Evolutionary conservation across 257 asterid species (phyloP).

Genomic region (Echium plantagineum): DNA sequence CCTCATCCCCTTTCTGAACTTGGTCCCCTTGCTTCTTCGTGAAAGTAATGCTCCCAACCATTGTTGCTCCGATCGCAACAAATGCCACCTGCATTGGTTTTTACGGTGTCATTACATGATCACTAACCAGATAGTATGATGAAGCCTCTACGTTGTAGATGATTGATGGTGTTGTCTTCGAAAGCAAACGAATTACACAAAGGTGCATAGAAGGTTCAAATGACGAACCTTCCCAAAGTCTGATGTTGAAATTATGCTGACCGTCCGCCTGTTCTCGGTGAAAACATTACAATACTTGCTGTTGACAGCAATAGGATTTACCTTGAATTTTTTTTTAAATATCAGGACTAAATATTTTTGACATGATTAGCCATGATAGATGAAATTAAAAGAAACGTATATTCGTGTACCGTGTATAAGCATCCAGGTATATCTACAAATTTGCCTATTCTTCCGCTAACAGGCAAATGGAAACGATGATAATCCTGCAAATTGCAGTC

Average conservation of each 20-base stretch:
- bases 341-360: background rate
- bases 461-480: constrained; percentile 92
- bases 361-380: background rate
- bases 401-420: constrained; percentile 64
- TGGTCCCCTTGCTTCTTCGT: constrained; percentile 49
- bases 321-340: constrained; percentile 34
- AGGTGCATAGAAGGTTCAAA: constrained; percentile 3
- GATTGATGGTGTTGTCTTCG: too few species aligned
- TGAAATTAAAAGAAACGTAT: background rate
- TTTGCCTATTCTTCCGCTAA: constrained; percentile 82
- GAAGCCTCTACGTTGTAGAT: background rate
- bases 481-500: constrained; percentile 55
- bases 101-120: background rate
- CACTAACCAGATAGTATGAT: background rate
- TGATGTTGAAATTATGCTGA: constrained; percentile 62
- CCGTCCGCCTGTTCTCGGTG: constrained; percentile 91
- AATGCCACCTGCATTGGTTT: constrained; percentile 65
- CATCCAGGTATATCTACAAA: constrained; percentile 85
- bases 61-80: constrained; percentile 98
- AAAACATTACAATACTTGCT: constrained; percentile 98
- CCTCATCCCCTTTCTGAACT: constrained; percentile 93
- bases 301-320: constrained; percentile 96
- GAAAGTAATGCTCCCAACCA: constrained; percentile 96
- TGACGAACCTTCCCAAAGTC: constrained; percentile 89
- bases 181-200: background rate